phyloP scores from a whole-genome alignment of 352 stramenopile genomes.

The Phytophthora colocasiae region DNA sequence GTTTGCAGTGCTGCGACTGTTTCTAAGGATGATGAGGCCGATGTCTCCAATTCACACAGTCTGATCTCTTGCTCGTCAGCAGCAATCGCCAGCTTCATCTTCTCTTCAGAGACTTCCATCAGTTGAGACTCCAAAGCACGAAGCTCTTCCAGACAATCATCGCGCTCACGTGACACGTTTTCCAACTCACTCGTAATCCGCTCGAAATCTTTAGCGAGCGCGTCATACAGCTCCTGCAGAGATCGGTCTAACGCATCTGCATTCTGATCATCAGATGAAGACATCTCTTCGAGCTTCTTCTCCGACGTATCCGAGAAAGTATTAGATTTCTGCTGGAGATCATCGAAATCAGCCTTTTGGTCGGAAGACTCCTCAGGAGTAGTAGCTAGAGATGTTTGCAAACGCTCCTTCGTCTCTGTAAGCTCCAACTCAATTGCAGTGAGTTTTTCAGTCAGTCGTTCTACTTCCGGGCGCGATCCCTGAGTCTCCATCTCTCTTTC shows the following conservation, averaged over 20 bases:
- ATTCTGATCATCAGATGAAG: constrained; percentile 6
- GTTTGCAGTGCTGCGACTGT: constrained; percentile 19
- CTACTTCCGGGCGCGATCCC: constrained; percentile 8
- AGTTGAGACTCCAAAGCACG: constrained; percentile 53
- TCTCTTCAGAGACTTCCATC: constrained; percentile 63
- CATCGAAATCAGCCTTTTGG: constrained; percentile 7
- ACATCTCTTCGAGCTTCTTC: not conserved
- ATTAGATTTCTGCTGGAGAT: constrained; percentile 16
- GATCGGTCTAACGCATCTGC: not conserved
- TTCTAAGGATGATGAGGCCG: constrained; percentile 14
- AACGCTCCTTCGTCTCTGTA: constrained; percentile 16
- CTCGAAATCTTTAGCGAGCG: constrained; percentile 32
- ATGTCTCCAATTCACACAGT: constrained; percentile 26
- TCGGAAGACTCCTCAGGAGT: constrained; percentile 5
- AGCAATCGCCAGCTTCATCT: constrained; percentile 38
- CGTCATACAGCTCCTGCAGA: constrained; percentile 15
- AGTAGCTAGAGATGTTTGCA: constrained; percentile 5
- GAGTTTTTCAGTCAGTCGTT: constrained; percentile 21
- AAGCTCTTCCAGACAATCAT: constrained; percentile 56
- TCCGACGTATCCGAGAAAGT: not conserved
- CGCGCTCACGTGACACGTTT: constrained; percentile 38
- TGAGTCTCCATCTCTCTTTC: constrained; percentile 8
- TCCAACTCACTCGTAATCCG: constrained; percentile 37
- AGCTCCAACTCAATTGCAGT: constrained; percentile 19
- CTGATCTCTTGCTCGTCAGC: constrained; percentile 21